phyloP scores from a whole-genome alignment of 176 grass and related monocot species.

The Tillandsia fasciculata region DNA sequence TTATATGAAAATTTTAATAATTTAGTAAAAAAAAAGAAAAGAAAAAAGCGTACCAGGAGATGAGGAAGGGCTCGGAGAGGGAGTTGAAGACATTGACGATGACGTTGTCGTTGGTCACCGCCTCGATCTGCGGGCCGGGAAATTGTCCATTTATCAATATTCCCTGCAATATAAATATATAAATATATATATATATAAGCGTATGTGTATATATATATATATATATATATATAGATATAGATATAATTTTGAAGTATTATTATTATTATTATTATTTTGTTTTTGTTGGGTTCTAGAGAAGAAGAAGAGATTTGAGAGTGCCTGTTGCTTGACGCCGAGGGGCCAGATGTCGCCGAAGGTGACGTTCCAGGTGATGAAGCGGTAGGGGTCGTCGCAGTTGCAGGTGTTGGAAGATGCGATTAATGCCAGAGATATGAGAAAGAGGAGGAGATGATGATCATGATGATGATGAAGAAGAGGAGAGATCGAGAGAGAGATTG shows the following conservation, averaged over 20 bases:
- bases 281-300: no score
- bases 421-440: no score
- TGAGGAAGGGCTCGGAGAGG: conserved; percentile 79
- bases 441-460: neutral
- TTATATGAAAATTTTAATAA: no score
- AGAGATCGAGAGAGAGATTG: neutral
- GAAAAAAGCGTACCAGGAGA: conserved; percentile 57
- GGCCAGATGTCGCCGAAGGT: conserved; percentile 77
- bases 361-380: conserved; percentile 87
- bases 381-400: conserved; percentile 56
- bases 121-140: conserved; percentile 85
- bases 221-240: no score
- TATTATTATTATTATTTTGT: no score
- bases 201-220: no score
- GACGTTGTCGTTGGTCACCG: conserved; percentile 89
- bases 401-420: no score
- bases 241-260: no score
- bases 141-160: conserved; percentile 89
- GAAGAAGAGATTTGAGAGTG: neutral
- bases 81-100: conserved; percentile 86
- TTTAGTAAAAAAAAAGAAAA: neutral
- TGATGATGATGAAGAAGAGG: neutral
- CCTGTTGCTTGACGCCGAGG: conserved; percentile 83
- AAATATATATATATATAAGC: no score
- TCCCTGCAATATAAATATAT: conserved; percentile 31